Evolutionary conservation across 176 grass and related monocot genomes (phyloP).

Genomic region (Ensete ventricosum): DNA sequence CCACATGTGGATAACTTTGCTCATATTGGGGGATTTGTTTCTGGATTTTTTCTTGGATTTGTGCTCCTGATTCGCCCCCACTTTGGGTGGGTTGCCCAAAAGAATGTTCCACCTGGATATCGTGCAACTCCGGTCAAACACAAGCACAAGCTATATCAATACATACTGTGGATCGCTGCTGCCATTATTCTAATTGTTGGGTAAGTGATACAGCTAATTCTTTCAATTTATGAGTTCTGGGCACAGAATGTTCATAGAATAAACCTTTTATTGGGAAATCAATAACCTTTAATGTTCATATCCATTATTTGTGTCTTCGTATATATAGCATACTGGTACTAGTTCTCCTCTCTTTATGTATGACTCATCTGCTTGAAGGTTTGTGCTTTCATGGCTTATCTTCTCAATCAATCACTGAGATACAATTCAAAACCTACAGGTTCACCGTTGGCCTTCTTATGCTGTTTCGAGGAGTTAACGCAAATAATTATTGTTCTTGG

Average conservation of each 20-base stretch:
- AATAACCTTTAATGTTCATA: too few species aligned
- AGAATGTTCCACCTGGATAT: constrained; percentile 21
- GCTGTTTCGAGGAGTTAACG: constrained; percentile 65
- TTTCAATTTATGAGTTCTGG: too few species aligned
- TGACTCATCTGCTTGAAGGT: neutral
- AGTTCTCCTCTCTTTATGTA: neutral
- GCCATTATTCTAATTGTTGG: constrained; percentile 42
- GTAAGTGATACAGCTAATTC: constrained; percentile 15
- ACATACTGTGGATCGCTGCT: constrained; percentile 51
- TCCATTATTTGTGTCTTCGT: too few species aligned
- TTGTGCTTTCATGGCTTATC: neutral
- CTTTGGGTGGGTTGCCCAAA: constrained; percentile 48
- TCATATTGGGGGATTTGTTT: constrained; percentile 81
- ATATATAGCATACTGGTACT: too few species aligned
- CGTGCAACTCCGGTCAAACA: constrained; percentile 14
- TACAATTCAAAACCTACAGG: constrained; percentile 26
- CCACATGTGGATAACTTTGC: constrained; percentile 87
- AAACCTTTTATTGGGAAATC: too few species aligned
- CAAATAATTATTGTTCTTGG: constrained; percentile 75
- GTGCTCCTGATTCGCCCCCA: constrained; percentile 70
- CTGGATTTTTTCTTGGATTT: constrained; percentile 86
- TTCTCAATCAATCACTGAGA: neutral
- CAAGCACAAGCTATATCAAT: constrained; percentile 73
- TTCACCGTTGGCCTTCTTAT: constrained; percentile 43
- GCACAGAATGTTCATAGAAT: too few species aligned